Evolutionary conservation across 805 yeast species (phyloP).

Genomic region (Yarrowia yakushimensis): DNA sequence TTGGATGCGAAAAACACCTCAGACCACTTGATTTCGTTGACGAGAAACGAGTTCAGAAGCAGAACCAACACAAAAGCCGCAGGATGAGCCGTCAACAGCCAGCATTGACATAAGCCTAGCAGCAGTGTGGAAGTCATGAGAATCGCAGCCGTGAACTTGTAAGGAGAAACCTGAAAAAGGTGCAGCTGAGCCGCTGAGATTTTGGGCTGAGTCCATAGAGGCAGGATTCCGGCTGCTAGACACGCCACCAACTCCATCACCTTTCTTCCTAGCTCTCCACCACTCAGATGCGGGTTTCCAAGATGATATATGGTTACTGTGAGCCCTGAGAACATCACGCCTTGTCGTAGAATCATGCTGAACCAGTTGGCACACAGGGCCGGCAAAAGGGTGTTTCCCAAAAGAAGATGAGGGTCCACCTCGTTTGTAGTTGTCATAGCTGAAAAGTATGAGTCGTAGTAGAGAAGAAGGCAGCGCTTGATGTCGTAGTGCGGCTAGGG

Average conservation of each 20-base stretch:
- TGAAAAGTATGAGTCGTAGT: not conserved
- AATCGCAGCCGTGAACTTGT: not conserved
- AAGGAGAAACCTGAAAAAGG: not conserved
- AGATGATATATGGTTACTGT: not conserved
- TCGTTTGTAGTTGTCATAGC: not conserved
- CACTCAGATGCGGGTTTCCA: not conserved
- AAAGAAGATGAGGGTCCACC: not conserved
- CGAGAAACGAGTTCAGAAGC: not conserved
- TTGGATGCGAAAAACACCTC: not conserved
- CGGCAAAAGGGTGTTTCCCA: no score
- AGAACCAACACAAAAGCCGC: not conserved
- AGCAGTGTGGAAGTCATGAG: not conserved
- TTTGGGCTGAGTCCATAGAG: not conserved
- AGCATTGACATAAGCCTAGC: not conserved
- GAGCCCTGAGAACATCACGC: not conserved
- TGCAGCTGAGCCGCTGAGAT: not conserved
- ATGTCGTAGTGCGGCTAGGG: not conserved
- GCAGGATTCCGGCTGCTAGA: not conserved
- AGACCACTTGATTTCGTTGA: not conserved
- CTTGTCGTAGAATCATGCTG: not conserved
- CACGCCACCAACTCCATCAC: not conserved
- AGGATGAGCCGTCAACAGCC: not conserved
- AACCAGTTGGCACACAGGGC: not conserved
- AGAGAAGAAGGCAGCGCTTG: not conserved
- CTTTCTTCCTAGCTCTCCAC: not conserved